A percentile compares a stretch with the other conserved stretches of the same genome.
Conservation (phyloP, 345 rosid species). For the Linum usitatissimum region DNA sequence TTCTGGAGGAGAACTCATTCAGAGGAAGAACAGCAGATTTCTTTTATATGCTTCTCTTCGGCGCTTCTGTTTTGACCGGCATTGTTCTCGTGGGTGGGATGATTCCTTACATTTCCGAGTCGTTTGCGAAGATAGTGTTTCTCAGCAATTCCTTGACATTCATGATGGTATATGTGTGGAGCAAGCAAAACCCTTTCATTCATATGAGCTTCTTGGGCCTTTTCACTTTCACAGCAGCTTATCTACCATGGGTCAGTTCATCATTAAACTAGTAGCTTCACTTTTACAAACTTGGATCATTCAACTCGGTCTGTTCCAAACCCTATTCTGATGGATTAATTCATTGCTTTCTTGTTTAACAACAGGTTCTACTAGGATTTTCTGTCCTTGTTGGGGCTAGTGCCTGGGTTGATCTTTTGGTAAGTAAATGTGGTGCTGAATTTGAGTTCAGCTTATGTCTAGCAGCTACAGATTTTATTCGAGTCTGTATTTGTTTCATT, state of each 20-base stretch:
- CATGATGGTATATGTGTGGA: conserved; percentile 99
- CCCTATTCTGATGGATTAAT: not conserved
- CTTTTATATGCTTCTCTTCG: conserved; percentile 93
- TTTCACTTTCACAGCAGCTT: conserved; percentile 91
- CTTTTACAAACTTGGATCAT: not conserved
- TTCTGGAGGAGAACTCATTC: conserved; percentile 94
- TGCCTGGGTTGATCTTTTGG: conserved; percentile 98
- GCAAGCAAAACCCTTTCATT: conserved; percentile 92
- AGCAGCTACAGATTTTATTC: not conserved
- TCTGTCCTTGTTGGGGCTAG: conserved; percentile 89
- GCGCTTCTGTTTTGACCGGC: conserved; percentile 75
- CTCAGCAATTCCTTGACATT: conserved; percentile 99
- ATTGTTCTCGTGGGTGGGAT: conserved; percentile 88
- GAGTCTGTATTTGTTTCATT: not conserved
- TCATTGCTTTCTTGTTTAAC: not conserved
- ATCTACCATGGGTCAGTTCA: conserved; percentile 83
- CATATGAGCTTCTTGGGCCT: conserved; percentile 98
- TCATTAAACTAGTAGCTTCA: not conserved
- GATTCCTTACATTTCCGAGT: conserved; percentile 83
- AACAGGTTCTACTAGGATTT: conserved; percentile 90
- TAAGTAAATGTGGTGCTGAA: conserved; percentile 10
- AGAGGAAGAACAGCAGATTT: conserved; percentile 97
- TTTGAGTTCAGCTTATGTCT: not conserved
- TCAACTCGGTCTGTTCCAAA: not conserved
- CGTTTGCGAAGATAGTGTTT: conserved; percentile 85